These are phyloP conservation scores for Mortierella sp. DNA, from an alignment of 371 early-diverging fungal genomes.

Conservation along the genomic window DNA sequence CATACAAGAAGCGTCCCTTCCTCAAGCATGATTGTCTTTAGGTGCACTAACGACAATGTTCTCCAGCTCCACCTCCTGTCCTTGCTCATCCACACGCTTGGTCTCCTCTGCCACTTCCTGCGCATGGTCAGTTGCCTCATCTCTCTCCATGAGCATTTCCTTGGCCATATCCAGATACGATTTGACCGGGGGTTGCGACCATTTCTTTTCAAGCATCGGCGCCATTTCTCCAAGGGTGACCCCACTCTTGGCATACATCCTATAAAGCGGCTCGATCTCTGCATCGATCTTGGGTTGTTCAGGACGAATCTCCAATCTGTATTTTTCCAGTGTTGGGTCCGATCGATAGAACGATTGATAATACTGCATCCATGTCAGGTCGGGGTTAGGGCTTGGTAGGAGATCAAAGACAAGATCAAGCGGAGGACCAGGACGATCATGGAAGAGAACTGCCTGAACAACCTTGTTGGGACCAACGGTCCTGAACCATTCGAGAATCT, in stretches of 20 bases:
- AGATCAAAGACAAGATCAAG: slow-evolving; percentile 52
- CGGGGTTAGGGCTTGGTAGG: slow-evolving; percentile 46
- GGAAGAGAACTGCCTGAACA: slow-evolving; percentile 38
- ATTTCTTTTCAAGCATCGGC: slow-evolving; percentile 39
- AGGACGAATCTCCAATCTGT: slow-evolving; percentile 46
- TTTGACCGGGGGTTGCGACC: slow-evolving; percentile 40
- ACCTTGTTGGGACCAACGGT: slow-evolving; percentile 33
- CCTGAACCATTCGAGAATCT: slow-evolving; percentile 49
- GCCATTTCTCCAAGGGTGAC: slow-evolving; percentile 47
- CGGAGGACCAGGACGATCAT: slow-evolving; percentile 38
- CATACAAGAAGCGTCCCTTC: too few species aligned
- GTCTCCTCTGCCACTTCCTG: slow-evolving; percentile 33
- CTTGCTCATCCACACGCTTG: slow-evolving; percentile 36
- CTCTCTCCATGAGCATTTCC: slow-evolving; percentile 47
- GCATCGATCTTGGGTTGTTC: slow-evolving; percentile 49
- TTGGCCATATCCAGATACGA: slow-evolving; percentile 52
- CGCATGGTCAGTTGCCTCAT: slow-evolving; percentile 43
- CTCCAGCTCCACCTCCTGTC: slow-evolving; percentile 47
- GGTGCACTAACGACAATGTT: slow-evolving; percentile 50
- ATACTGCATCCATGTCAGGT: slow-evolving; percentile 49
- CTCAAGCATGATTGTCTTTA: background rate
- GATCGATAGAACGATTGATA: slow-evolving; percentile 49
- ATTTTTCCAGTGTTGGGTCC: slow-evolving; percentile 40
- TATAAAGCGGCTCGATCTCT: slow-evolving; percentile 46
- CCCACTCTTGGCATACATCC: slow-evolving; percentile 52